A percentile compares a stretch with the other conserved stretches of the same genome.
Conservation (phyloP, 192 early-diverging fungal genomes). For the Polychytrium aggregatum region DNA sequence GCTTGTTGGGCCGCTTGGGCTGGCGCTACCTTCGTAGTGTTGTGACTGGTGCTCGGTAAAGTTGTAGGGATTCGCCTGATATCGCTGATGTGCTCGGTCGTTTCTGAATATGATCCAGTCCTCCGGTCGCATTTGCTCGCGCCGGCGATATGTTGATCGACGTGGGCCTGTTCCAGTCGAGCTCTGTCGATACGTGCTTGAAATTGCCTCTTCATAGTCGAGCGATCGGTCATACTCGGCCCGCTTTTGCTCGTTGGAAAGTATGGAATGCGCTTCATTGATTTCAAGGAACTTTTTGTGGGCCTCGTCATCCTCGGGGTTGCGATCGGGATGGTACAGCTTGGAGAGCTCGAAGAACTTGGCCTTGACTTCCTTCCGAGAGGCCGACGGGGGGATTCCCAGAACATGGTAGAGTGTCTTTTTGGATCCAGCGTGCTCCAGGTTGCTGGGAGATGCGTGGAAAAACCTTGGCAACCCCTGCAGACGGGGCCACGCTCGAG, state of each 20-base stretch:
- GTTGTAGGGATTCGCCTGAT: conserved; percentile 9
- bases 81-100: neutral
- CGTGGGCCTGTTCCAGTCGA: conserved; percentile 3
- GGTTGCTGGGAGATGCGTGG: too few relatives aligned
- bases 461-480: too few relatives aligned
- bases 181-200: neutral
- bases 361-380: conserved; percentile 47
- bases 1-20: conserved; percentile 1
- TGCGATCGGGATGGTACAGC: conserved; percentile 74
- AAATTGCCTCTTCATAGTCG: neutral
- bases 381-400: conserved; percentile 4
- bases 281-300: conserved; percentile 63
- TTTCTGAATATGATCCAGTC: conserved; percentile 36
- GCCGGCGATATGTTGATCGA: neutral
- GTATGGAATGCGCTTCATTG: conserved; percentile 74
- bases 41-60: conserved; percentile 16
- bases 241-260: conserved; percentile 59
- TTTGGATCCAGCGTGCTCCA: too few relatives aligned
- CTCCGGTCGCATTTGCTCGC: conserved; percentile 20
- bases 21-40: conserved; percentile 16
- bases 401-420: conserved; percentile 22
- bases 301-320: conserved; percentile 55
- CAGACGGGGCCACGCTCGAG: too few relatives aligned
- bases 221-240: conserved; percentile 65
- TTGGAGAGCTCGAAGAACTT: conserved; percentile 68